A percentile compares a stretch with the other conserved stretches of the same genome.
phyloP scores from a whole-genome alignment of 768 basidiomycete species.

The Phlegmacium glaucopus region DNA sequence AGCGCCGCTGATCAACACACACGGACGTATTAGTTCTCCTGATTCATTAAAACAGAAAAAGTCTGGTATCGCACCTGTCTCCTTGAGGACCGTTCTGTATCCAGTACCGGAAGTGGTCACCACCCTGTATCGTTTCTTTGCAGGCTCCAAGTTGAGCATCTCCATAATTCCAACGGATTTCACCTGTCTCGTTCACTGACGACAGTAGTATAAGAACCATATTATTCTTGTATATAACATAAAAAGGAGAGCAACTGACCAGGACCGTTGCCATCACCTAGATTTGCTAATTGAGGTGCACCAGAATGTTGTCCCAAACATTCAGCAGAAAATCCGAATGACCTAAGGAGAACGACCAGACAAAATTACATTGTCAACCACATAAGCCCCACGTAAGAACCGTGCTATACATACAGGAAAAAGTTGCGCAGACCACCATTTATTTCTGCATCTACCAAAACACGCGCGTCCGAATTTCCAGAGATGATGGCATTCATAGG shows the following conservation, averaged over 20 bases:
- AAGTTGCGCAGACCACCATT: conserved; percentile 82
- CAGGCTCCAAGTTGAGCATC: conserved; percentile 83
- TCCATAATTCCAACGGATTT: conserved; percentile 84
- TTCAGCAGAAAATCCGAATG: conserved; percentile 69
- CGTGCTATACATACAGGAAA: conserved; percentile 55
- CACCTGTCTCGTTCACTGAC: conserved; percentile 75
- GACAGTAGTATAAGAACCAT: no score
- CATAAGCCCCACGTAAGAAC: background rate
- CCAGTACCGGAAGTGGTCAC: conserved; percentile 90
- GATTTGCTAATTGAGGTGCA: conserved; percentile 61
- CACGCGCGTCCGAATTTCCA: conserved; percentile 65
- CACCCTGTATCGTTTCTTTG: conserved; percentile 80
- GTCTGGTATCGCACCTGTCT: conserved; percentile 44
- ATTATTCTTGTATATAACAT: no score
- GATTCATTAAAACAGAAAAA: background rate
- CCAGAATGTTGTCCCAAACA: conserved; percentile 84
- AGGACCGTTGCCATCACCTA: conserved; percentile 80
- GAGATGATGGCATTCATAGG: conserved; percentile 84
- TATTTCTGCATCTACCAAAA: conserved; percentile 55
- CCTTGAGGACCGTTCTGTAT: conserved; percentile 62
- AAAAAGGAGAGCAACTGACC: no score
- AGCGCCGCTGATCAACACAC: conserved; percentile 47
- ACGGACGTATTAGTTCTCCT: background rate
- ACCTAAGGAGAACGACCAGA: conserved; percentile 36
- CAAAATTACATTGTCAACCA: background rate